Conservation (phyloP, 1,139 yeast genomes). For the Hansenula lynferdii region DNA sequence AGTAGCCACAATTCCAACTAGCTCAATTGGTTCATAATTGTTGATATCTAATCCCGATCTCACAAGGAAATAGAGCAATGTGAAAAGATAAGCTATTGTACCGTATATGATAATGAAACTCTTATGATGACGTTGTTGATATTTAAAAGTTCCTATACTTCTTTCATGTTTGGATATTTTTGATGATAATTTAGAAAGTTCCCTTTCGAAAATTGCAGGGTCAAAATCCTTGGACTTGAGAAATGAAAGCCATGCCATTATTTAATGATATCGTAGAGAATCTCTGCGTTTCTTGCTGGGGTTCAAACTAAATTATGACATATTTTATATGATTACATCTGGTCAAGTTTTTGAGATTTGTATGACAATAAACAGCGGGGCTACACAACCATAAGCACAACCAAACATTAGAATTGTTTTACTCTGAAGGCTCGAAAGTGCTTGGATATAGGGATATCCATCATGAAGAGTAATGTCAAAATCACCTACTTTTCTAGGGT, state of each 20-base stretch:
- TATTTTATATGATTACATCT: not conserved
- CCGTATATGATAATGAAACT: constrained; percentile 27
- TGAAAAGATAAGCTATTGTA: constrained; percentile 29
- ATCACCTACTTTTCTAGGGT: too few species aligned
- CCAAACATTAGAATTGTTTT: too few species aligned
- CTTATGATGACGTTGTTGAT: constrained; percentile 21
- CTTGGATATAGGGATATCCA: too few species aligned
- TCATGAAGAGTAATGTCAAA: too few species aligned
- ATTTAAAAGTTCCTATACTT: constrained; percentile 24
- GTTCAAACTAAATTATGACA: not conserved
- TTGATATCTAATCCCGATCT: constrained; percentile 7
- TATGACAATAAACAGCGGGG: too few species aligned
- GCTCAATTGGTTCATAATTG: not conserved
- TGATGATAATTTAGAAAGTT: constrained; percentile 38
- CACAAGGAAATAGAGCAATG: constrained; percentile 21
- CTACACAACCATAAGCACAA: not conserved
- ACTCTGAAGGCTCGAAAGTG: too few species aligned
- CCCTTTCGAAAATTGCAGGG: constrained; percentile 47
- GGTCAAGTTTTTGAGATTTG: not conserved
- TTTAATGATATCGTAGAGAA: too few species aligned
- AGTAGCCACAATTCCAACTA: not conserved
- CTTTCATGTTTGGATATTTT: constrained; percentile 35
- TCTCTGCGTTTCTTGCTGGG: too few species aligned
- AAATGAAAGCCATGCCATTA: constrained; percentile 23
- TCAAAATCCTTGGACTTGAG: constrained; percentile 39